Conservation (phyloP, 1,284 basidiomycete genomes). For the Leccinum pallidistipes region DNA sequence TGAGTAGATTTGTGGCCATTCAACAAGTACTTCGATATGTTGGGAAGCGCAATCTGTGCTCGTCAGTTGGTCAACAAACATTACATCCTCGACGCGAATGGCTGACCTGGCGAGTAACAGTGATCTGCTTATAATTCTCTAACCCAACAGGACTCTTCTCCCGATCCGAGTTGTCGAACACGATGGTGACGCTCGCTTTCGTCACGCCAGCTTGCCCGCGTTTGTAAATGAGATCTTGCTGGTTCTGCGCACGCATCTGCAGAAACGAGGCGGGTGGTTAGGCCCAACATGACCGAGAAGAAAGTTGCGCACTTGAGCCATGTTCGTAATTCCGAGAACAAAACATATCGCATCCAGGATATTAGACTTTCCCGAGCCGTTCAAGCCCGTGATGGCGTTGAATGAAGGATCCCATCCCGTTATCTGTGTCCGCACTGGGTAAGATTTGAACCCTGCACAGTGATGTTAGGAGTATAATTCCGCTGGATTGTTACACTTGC, state of each 20-base stretch:
- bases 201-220: constrained; percentile 97
- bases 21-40: constrained; percentile 94
- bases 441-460: constrained; percentile 87
- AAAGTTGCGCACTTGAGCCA: constrained; percentile 64
- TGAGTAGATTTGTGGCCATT: constrained; percentile 97
- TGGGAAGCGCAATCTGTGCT: constrained; percentile 85
- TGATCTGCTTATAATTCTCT: constrained; percentile 86
- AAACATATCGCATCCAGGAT: constrained; percentile 96
- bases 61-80: constrained; percentile 6
- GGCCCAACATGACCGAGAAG: not conserved
- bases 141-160: constrained; percentile 86
- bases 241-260: constrained; percentile 93
- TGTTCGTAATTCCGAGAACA: constrained; percentile 94
- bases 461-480: constrained; percentile 7
- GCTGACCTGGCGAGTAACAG: constrained; percentile 91
- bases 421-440: constrained; percentile 93
- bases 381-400: constrained; percentile 97
- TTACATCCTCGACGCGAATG: constrained; percentile 5
- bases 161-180: constrained; percentile 98
- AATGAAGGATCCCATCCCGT: constrained; percentile 95
- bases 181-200: constrained; percentile 97
- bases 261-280: not conserved
- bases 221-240: constrained; percentile 97
- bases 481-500: constrained; percentile 32
- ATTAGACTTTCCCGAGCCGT: constrained; percentile 95